A percentile compares a stretch with the other conserved stretches of the same genome.
These are phyloP conservation scores for Eimeria brunetti DNA, from an alignment of 169 alveolate genomes.

Conservation along the genomic window DNA sequence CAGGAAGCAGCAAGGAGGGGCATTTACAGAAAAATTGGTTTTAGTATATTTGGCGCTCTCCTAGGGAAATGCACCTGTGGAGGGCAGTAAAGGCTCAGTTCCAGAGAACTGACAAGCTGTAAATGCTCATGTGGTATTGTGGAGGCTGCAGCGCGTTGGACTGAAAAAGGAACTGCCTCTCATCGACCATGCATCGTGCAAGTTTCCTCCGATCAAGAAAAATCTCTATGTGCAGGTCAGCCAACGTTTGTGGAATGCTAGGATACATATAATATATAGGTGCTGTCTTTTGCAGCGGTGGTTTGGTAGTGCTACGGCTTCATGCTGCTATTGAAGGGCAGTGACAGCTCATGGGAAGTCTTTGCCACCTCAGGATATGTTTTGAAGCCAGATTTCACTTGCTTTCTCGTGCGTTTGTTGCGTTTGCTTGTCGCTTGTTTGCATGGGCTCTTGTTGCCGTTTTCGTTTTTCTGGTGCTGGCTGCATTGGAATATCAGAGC, in stretches of 20 bases:
- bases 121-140: not conserved
- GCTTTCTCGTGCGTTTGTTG: not conserved
- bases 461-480: not conserved
- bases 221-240: slow-evolving; percentile 91
- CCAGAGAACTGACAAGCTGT: not conserved
- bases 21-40: not conserved
- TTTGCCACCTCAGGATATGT: not conserved
- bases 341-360: not conserved
- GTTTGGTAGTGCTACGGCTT: not conserved
- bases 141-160: slow-evolving; percentile 79
- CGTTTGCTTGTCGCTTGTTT: not conserved
- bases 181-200: slow-evolving; percentile 91
- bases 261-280: not conserved
- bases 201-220: slow-evolving; percentile 92
- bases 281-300: not conserved
- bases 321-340: not conserved
- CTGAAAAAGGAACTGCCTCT: slow-evolving; percentile 89
- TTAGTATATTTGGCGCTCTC: not conserved
- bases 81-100: not conserved
- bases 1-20: not conserved
- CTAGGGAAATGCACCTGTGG: not conserved
- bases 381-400: not conserved
- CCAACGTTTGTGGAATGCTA: not conserved
- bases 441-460: not conserved
- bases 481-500: not conserved